Evolutionary conservation across 1,284 basidiomycete genomes (phyloP).

Genomic region (Trichosporon coremiiforme): DNA sequence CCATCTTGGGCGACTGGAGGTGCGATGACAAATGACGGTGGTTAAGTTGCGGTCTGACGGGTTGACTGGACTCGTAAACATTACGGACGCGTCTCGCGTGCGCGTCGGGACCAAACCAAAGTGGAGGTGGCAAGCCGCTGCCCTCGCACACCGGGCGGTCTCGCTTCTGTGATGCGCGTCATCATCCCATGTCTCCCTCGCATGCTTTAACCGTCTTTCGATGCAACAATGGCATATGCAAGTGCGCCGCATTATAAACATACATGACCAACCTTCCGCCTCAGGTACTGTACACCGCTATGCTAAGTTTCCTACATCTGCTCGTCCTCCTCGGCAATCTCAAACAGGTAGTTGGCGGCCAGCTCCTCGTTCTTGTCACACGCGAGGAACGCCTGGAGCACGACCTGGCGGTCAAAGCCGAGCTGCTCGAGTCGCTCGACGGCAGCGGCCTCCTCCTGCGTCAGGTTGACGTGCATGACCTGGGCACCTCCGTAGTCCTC

Average conservation of each 20-base stretch:
- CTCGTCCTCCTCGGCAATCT: conserved; percentile 66
- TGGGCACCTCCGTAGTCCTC: conserved; percentile 62
- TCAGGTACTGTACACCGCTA: conserved; percentile 20
- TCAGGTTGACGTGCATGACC: conserved; percentile 68
- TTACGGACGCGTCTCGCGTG: conserved; percentile 22
- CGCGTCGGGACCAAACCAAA: conserved; percentile 29
- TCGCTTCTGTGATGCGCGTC: not conserved
- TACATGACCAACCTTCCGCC: conserved; percentile 21
- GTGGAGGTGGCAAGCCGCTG: not conserved
- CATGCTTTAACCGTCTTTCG: not conserved
- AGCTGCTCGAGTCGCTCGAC: conserved; percentile 81
- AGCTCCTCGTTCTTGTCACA: conserved; percentile 96
- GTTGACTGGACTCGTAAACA: conserved; percentile 19
- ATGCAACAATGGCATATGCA: not conserved
- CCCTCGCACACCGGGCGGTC: not conserved
- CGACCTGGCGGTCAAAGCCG: conserved; percentile 77
- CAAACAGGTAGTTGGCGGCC: conserved; percentile 88
- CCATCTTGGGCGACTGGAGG: conserved; percentile 24
- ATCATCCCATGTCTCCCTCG: not conserved
- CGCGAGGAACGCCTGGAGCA: conserved; percentile 80
- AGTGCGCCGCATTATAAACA: conserved; percentile 18
- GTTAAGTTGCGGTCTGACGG: not conserved
- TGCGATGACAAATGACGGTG: not conserved
- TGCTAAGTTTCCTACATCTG: conserved; percentile 28
- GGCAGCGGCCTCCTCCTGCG: conserved; percentile 78